phyloP scores from a whole-genome alignment of 1,284 basidiomycete species.

The Entoloma clypeatum region DNA sequence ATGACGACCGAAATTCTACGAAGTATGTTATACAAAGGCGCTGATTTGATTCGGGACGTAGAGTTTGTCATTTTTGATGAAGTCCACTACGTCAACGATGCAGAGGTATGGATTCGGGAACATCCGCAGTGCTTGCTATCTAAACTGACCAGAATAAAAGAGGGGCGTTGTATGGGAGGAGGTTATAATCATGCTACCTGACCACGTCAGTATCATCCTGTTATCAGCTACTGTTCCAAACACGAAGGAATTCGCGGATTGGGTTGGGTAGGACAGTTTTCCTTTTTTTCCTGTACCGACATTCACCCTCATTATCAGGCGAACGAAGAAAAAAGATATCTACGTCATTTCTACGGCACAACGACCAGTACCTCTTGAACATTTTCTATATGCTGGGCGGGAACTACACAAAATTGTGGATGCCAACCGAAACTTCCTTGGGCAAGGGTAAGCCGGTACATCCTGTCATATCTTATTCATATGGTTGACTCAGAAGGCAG shows the following conservation, averaged over 20 bases:
- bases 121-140: not conserved
- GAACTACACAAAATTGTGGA: conserved; percentile 94
- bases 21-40: conserved; percentile 98
- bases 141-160: conserved; percentile 37
- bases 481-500: conserved; percentile 35
- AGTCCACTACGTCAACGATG: conserved; percentile 99
- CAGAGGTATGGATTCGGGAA: conserved; percentile 63
- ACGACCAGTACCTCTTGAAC: conserved; percentile 95
- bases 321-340: conserved; percentile 99
- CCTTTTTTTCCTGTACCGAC: conserved; percentile 9
- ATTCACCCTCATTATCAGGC: conserved; percentile 43
- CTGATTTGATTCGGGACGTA: conserved; percentile 96
- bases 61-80: conserved; percentile 99
- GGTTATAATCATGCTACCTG: conserved; percentile 98
- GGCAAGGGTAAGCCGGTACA: conserved; percentile 54
- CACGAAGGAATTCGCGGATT: conserved; percentile 97
- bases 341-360: conserved; percentile 98
- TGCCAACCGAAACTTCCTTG: conserved; percentile 74
- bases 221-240: conserved; percentile 98
- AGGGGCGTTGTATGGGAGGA: conserved; percentile 99
- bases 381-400: conserved; percentile 92
- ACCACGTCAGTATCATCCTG: conserved; percentile 95
- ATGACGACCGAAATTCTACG: conserved; percentile 99
- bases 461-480: conserved; percentile 6
- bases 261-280: conserved; percentile 81